Base-by-base conservation (phyloP, 306 rosid genomes). In the Oemleria cerasiformis region DNA sequence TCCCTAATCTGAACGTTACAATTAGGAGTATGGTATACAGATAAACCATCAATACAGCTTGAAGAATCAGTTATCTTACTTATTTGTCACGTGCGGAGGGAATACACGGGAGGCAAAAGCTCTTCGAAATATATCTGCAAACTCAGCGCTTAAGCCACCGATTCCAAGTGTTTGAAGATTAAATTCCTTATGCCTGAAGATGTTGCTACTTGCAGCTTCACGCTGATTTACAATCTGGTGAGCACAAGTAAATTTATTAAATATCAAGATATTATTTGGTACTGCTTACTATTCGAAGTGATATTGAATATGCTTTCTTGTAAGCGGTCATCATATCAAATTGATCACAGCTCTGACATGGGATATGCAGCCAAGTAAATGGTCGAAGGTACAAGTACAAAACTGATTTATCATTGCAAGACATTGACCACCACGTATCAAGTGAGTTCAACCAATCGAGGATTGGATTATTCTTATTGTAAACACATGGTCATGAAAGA, bases 91-190 rank as follows among this genome's bases (percentile, higher is more conserved):
- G 8, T 95, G 96, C 51, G 99, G 82, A 77, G 99, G 99, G 79
- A 91, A 91, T 75, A 95, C 99, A 78, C 99, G 99, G 48, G 99
- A 95, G 19, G 99, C 97, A 82, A 95, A 95, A 65, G 99, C 97
- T 86, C 99, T 91, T 85, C 99, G 88, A 77, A 95, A 95, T 87
- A 95, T 95, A 76, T 95, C 96, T 53, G 88, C 96, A 78, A 95
- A 95, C 83, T 95, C 99, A 0, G 87, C 96, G 71, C 92, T 81
- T 82, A 95, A 71, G 47, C 99, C 99, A 67, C 99, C 99, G 70
- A 95, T 95, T 58, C 99, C 99, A 60, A 95, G 89, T 44, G 90
- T 59, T 86, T 95, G 80, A 72, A 95, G 99, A 80, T 95, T 91
- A 76, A 95, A 95, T 76, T 91, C 99, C 71, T 95, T 95, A 67